Evolutionary conservation across 768 basidiomycete species (phyloP).

Genomic region (Mycena vulgaris): DNA sequence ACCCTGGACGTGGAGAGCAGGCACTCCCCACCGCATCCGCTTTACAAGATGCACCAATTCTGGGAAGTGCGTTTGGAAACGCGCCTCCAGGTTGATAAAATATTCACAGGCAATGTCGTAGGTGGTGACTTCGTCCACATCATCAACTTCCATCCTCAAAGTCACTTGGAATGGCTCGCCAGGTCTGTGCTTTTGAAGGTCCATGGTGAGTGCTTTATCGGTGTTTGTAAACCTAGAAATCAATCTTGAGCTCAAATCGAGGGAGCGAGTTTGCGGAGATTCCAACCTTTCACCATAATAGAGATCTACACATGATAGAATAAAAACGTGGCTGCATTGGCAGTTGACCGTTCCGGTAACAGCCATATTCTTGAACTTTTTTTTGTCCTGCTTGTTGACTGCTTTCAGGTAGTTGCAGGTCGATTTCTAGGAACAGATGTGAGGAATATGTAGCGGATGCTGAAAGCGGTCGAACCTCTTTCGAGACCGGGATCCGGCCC

Average conservation of each 20-base stretch:
- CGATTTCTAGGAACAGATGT: constrained; percentile 21
- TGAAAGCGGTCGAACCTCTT: too few species aligned
- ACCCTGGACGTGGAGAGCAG: not conserved
- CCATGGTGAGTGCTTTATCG: too few species aligned
- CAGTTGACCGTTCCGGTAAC: too few species aligned
- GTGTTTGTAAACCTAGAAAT: too few species aligned
- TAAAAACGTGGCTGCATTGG: too few species aligned
- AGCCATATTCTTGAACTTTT: constrained; percentile 41
- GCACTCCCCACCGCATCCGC: not conserved
- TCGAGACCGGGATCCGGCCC: constrained; percentile 4
- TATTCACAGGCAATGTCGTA: not conserved
- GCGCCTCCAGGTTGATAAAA: not conserved
- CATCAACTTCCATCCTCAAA: not conserved
- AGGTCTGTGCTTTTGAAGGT: too few species aligned
- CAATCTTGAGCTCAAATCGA: too few species aligned
- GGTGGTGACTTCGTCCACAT: not conserved
- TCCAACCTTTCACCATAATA: too few species aligned
- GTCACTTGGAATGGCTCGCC: too few species aligned
- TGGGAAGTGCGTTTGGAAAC: not conserved
- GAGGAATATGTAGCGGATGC: not conserved
- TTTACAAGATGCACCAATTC: not conserved
- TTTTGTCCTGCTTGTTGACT: constrained; percentile 41
- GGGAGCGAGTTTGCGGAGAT: too few species aligned
- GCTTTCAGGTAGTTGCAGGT: too few species aligned
- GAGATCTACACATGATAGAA: too few species aligned